These are phyloP conservation scores for Saccharomyces hybrid DNA, from an alignment of 1,139 yeast genomes.

Conservation along the genomic window DNA sequence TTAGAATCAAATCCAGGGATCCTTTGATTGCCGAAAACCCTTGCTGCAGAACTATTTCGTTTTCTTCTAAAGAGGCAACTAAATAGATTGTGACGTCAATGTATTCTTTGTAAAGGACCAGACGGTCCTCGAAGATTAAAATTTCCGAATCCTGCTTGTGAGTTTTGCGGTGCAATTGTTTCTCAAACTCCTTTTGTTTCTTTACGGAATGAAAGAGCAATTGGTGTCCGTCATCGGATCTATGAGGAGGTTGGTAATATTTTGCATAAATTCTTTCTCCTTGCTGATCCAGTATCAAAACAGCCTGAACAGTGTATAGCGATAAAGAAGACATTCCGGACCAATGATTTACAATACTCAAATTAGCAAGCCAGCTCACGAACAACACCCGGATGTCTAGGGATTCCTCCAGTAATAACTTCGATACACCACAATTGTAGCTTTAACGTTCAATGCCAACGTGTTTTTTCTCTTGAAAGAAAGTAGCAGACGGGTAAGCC, in stretches of 20 bases:
- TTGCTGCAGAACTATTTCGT: constrained; percentile 75
- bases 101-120: constrained; percentile 75
- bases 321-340: constrained; percentile 36
- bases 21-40: constrained; percentile 74
- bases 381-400: neutral
- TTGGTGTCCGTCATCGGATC: constrained; percentile 14
- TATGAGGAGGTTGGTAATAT: constrained; percentile 61
- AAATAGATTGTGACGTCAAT: constrained; percentile 68
- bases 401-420: neutral
- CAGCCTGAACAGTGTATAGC: constrained; percentile 70
- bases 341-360: constrained; percentile 11
- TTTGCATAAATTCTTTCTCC: constrained; percentile 80
- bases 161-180: constrained; percentile 62
- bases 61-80: constrained; percentile 69
- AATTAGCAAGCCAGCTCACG: constrained; percentile 8
- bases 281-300: constrained; percentile 70
- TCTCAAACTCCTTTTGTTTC: constrained; percentile 73
- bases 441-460: neutral
- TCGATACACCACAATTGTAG: neutral
- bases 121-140: constrained; percentile 66
- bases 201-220: constrained; percentile 39
- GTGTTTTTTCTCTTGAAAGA: neutral
- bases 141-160: constrained; percentile 77
- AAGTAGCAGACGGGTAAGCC: neutral
- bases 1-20: constrained; percentile 69